Percentiles rank a stretch among this genome's conserved stretches.
Evolutionary conservation across 257 asterid species (phyloP).

Genomic region (Solanum ahanhuiri): DNA sequence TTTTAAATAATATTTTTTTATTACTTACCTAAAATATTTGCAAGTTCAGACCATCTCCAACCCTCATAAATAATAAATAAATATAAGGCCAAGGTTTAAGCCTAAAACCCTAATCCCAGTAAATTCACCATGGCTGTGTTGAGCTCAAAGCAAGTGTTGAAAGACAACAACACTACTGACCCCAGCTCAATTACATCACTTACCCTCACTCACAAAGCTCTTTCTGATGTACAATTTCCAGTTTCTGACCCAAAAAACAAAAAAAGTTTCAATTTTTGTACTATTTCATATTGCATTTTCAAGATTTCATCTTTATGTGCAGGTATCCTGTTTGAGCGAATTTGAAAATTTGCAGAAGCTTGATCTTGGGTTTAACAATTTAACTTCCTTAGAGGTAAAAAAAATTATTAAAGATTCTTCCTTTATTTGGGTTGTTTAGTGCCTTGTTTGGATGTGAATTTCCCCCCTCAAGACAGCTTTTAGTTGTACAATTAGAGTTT

Average conservation of each 20-base stretch:
- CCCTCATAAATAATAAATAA: no score
- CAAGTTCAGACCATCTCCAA: background rate
- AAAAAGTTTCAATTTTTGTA: background rate
- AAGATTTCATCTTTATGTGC: background rate
- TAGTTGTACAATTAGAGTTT: background rate
- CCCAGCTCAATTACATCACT: slow-evolving; percentile 51
- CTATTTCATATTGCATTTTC: background rate
- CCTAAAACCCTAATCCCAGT: slow-evolving; percentile 21
- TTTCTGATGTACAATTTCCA: slow-evolving; percentile 50
- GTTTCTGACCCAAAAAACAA: background rate
- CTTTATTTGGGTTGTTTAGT: background rate
- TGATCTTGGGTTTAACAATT: slow-evolving; percentile 65
- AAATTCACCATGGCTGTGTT: slow-evolving; percentile 37
- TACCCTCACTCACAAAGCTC: slow-evolving; percentile 74
- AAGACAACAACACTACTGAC: slow-evolving; percentile 42
- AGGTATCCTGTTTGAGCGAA: slow-evolving; percentile 85
- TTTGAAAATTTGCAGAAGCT: slow-evolving; percentile 76
- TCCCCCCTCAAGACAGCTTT: background rate
- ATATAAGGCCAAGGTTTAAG: background rate
- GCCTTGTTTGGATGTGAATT: background rate
- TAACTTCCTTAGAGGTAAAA: slow-evolving; percentile 73
- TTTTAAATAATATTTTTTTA: no score
- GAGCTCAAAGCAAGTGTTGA: slow-evolving; percentile 59
- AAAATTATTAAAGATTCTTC: background rate
- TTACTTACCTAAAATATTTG: background rate